A percentile compares a stretch with the other conserved stretches of the same genome.
These are phyloP conservation scores for Beauveria sp. DNA, from an alignment of 2,329 filamentous ascomycete species.

Conservation along the genomic window DNA sequence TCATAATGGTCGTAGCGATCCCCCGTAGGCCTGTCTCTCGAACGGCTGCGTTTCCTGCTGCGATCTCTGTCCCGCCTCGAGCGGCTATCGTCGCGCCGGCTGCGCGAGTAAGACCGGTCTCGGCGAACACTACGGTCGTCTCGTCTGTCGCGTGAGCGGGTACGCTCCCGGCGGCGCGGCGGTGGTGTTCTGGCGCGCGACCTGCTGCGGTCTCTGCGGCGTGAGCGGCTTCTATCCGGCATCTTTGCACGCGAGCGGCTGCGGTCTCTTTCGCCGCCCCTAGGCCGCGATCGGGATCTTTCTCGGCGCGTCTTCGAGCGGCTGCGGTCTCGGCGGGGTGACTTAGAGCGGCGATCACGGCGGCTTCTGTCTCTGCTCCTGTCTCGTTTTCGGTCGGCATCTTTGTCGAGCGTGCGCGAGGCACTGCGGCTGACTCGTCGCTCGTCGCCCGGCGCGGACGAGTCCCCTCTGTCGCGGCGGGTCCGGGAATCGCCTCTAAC, in stretches of 20 bases:
- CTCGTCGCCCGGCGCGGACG: slow-evolving; percentile 21
- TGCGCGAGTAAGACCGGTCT: slow-evolving; percentile 22
- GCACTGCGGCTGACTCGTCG: slow-evolving; percentile 25
- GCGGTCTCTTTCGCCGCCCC: slow-evolving; percentile 28
- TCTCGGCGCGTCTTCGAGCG: slow-evolving; percentile 30
- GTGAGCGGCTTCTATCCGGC: slow-evolving; percentile 28
- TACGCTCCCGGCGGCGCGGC: slow-evolving; percentile 25
- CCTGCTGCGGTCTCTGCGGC: slow-evolving; percentile 30
- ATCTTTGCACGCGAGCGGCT: slow-evolving; percentile 26
- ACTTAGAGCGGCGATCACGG: slow-evolving; percentile 31
- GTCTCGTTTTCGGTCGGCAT: slow-evolving; percentile 26
- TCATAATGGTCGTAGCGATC: slow-evolving; percentile 25
- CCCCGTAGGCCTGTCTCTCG: slow-evolving; percentile 17
- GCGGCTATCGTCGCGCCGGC: slow-evolving; percentile 25
- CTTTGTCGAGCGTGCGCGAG: slow-evolving; percentile 35
- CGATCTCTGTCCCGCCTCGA: slow-evolving; percentile 24
- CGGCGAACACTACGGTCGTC: slow-evolving; percentile 18
- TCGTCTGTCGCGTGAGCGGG: slow-evolving; percentile 25
- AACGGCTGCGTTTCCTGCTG: slow-evolving; percentile 19
- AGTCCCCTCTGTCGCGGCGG: slow-evolving; percentile 21
- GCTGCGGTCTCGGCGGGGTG: slow-evolving; percentile 31
- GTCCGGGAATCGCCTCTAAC: slow-evolving; percentile 30
- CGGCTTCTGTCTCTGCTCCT: slow-evolving; percentile 23
- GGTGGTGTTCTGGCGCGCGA: slow-evolving; percentile 22
- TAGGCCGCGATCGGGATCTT: slow-evolving; percentile 32